phyloP scores from a whole-genome alignment of 2,329 filamentous ascomycete genomes.

The Colletotrichum musae region DNA sequence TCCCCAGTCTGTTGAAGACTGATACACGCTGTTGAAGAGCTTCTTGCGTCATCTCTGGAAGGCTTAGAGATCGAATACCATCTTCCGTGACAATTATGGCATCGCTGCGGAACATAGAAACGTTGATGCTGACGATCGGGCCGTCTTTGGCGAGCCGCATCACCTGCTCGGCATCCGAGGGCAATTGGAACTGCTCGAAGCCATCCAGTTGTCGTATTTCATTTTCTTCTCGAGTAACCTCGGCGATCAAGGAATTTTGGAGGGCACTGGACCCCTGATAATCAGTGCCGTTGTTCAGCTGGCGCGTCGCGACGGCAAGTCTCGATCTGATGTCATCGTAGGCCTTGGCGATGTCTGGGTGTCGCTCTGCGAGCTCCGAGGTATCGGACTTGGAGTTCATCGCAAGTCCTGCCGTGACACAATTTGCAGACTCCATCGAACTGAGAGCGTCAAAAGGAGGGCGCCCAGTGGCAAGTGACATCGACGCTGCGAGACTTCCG shows the following conservation, averaged over 20 bases:
- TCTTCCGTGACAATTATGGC: not conserved
- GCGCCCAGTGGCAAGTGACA: not conserved
- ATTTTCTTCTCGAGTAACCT: not conserved
- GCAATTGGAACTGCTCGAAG: not conserved
- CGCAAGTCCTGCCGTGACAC: not conserved
- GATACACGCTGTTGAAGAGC: not conserved
- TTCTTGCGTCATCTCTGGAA: not conserved
- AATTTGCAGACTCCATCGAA: not conserved
- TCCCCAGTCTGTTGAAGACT: not conserved
- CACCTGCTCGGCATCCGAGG: not conserved
- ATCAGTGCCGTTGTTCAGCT: not conserved
- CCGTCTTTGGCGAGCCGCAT: not conserved
- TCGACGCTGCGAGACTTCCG: not conserved
- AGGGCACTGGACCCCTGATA: not conserved
- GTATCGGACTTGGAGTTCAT: not conserved
- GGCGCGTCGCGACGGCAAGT: not conserved
- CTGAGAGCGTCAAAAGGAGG: not conserved
- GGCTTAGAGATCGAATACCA: not conserved
- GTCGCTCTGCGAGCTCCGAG: not conserved
- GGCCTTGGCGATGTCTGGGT: not conserved
- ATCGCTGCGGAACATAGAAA: conserved; percentile 1
- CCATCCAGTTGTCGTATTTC: not conserved
- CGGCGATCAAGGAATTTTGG: not conserved
- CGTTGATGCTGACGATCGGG: not conserved
- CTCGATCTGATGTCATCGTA: not conserved